Evolutionary conservation across 139 green algal species (phyloP), one percentile per base, ranked within the genome.

Genomic region (Tetradesmus obliquus): DNA sequence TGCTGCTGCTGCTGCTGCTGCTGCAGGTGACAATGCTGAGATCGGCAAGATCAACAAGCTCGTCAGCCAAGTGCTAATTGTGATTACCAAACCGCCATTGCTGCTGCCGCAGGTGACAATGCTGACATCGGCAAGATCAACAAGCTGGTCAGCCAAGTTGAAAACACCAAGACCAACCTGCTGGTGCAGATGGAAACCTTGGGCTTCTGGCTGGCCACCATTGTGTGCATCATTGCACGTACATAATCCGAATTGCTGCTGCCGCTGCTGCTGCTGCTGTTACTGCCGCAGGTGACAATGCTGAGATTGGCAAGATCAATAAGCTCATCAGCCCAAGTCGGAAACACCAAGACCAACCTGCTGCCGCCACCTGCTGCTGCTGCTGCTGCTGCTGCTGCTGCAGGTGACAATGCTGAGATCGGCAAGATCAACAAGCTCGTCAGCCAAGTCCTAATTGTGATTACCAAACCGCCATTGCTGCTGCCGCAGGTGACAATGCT

Each of bases 281-380:
- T 45, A 45, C 32, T 45, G 32, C 32, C 32, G 32, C 32, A 54
- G 94, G 92, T 79, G 93, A 94, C 93, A 84, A 82, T 57, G 93
- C 93, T 10, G 90, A 94, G 74, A 94, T 94, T 57, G 93, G 93
- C 22, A 88, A 93, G 93, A 94, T 94, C 90, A 94, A 94, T 87
- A 79, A 58, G 19, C 69, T 94, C 10, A 90, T 94, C 72, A 89
- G 20, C 32, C 32, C 32, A 45, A 45, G 32, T 45, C 32, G 32
- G 32, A 45, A 45, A 45, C 32, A 45, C 32, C 32, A 45, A 45
- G 32, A 45, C 32, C 32, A 45, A 45, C 32, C 32, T 45, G 32
- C 32, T 45, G 32, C 32, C 32, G 32, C 32, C 32, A 45, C 32
- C 32, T 45, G 32, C 32, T 45, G 32, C 32, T 45, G 32, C 32